Conservation (phyloP, 805 yeast species). For the Naumovozyma castellii region DNA sequence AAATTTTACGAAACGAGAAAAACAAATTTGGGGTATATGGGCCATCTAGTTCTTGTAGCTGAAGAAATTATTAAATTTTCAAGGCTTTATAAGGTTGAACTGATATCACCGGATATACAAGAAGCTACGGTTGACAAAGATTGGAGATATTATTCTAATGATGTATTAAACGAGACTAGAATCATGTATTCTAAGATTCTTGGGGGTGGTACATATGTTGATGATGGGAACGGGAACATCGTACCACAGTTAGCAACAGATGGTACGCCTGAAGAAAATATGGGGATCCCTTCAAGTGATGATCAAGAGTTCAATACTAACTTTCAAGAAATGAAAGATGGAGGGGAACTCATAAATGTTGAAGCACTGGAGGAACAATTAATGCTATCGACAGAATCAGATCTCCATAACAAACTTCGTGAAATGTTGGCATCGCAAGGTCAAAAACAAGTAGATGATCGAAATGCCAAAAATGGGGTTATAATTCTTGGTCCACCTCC, state of each 20-base stretch:
- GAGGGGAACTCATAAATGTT: slow-evolving; percentile 14
- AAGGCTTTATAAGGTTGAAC: slow-evolving; percentile 29
- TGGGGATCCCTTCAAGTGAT: not conserved
- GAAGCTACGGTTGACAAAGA: slow-evolving; percentile 15
- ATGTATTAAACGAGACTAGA: slow-evolving; percentile 25
- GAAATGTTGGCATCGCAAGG: slow-evolving; percentile 20
- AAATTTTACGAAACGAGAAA: slow-evolving; percentile 49
- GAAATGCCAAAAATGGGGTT: slow-evolving; percentile 26
- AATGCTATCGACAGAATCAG: slow-evolving; percentile 20
- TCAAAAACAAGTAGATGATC: slow-evolving; percentile 20
- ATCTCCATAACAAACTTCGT: slow-evolving; percentile 23
- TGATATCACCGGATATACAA: slow-evolving; percentile 24
- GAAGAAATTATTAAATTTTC: slow-evolving; percentile 89
- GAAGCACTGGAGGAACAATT: slow-evolving; percentile 16
- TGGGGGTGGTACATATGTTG: slow-evolving; percentile 26
- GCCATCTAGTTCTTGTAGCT: slow-evolving; percentile 83
- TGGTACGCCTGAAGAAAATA: not conserved
- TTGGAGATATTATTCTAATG: slow-evolving; percentile 24
- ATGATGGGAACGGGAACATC: slow-evolving; percentile 19
- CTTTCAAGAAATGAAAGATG: slow-evolving; percentile 1
- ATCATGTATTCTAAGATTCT: slow-evolving; percentile 27
- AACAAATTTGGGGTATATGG: slow-evolving; percentile 85
- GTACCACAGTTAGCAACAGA: slow-evolving; percentile 14
- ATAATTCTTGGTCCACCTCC: slow-evolving; percentile 26
- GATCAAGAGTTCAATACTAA: not conserved